Evolutionary conservation across 1,139 yeast genomes (phyloP).

Genomic region (Kodamaea ohmeri): DNA sequence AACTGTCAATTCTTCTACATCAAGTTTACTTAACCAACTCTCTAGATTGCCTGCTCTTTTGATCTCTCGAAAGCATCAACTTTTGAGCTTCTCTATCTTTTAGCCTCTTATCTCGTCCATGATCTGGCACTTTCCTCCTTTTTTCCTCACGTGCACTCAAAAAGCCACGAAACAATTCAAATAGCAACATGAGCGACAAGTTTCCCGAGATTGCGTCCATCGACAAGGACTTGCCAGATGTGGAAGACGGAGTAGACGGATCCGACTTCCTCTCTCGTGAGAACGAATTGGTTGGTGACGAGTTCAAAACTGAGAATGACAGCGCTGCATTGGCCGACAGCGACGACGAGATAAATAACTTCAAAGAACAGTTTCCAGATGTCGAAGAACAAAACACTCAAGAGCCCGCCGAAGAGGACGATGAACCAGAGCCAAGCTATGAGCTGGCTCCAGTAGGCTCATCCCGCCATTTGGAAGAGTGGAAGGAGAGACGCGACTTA

Average conservation of each 20-base stretch:
- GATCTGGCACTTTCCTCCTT: no score
- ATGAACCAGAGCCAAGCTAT: conserved; percentile 31
- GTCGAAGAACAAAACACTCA: conserved; percentile 32
- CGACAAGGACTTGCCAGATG: conserved; percentile 33
- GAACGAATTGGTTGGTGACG: conserved; percentile 79
- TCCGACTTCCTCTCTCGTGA: conserved; percentile 82
- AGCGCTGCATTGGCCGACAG: conserved; percentile 50
- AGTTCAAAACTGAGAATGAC: conserved; percentile 70
- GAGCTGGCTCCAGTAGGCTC: conserved; percentile 39
- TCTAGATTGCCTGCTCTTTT: no score
- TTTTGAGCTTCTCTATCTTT: neutral
- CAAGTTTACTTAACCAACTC: neutral
- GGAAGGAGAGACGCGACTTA: conserved; percentile 81
- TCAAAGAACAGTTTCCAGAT: conserved; percentile 67
- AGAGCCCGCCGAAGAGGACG: conserved; percentile 18
- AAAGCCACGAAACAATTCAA: conserved; percentile 3
- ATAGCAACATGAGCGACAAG: conserved; percentile 65
- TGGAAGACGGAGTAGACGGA: conserved; percentile 18
- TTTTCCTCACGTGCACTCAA: conserved; percentile 1
- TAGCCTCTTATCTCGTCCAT: neutral
- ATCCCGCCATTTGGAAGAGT: conserved; percentile 54
- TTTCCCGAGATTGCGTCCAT: conserved; percentile 76
- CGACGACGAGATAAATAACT: conserved; percentile 60
- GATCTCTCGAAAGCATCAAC: neutral
- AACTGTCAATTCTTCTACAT: neutral